phyloP scores from a whole-genome alignment of 2,329 filamentous ascomycete species.

The Thielaviopsis euricoi region DNA sequence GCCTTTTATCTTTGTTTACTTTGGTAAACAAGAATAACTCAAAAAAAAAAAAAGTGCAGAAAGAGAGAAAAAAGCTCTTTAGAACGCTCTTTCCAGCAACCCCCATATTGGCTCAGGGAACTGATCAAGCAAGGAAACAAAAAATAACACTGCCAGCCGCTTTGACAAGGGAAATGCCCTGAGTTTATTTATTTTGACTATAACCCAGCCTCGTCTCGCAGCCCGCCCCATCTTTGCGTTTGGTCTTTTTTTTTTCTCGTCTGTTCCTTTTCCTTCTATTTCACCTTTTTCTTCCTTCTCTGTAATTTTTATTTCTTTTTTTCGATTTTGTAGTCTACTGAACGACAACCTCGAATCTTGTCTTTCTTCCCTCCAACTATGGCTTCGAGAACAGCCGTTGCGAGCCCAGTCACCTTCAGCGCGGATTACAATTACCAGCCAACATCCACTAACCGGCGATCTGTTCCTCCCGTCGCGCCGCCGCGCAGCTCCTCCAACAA shows the following conservation, averaged over 20 bases:
- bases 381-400: conserved; percentile 30
- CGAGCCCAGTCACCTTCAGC: conserved; percentile 25
- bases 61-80: not conserved
- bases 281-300: not conserved
- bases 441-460: conserved; percentile 33
- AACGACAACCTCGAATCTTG: conserved; percentile 3
- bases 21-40: no score
- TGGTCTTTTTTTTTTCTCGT: not conserved
- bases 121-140: not conserved
- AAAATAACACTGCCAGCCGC: not conserved
- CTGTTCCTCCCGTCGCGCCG: conserved; percentile 55
- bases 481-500: conserved; percentile 65
- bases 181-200: not conserved
- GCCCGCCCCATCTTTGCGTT: not conserved
- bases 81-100: not conserved
- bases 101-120: not conserved
- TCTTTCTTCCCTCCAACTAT: conserved; percentile 25
- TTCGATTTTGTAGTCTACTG: not conserved
- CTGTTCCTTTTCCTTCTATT: not conserved
- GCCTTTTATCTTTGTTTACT: not conserved
- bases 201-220: not conserved
- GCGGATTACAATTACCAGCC: conserved; percentile 24
- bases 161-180: not conserved
- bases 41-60: no score
- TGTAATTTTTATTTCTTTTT: not conserved